A percentile compares a stretch with the other conserved stretches of the same genome.
phyloP scores from a whole-genome alignment of 2,329 filamentous ascomycete species.

The Penicillium sp. region DNA sequence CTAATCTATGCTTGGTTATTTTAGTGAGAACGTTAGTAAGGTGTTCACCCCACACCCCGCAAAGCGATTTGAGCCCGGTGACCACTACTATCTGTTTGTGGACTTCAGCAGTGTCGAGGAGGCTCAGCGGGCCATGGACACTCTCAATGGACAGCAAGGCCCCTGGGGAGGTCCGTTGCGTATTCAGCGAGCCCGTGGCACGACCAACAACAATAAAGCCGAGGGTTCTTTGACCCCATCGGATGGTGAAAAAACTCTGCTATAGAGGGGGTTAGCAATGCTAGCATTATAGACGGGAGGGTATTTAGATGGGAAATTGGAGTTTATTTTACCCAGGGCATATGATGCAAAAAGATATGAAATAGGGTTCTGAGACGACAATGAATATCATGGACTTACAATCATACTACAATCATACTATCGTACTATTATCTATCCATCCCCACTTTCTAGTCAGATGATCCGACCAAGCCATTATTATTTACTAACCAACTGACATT shows the following conservation, averaged over 20 bases:
- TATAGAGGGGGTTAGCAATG: background rate
- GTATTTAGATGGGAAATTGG: background rate
- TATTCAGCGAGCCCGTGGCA: slow-evolving; percentile 46
- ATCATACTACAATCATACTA: background rate
- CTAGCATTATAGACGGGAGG: background rate
- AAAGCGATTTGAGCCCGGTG: slow-evolving; percentile 56
- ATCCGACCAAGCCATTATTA: no score
- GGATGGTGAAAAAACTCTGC: background rate
- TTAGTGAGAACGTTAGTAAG: slow-evolving; percentile 53
- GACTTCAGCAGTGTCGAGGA: slow-evolving; percentile 62
- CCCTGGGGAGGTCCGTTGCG: slow-evolving; percentile 47
- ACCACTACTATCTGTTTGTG: slow-evolving; percentile 69
- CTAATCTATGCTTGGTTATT: slow-evolving; percentile 5
- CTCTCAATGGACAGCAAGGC: slow-evolving; percentile 46
- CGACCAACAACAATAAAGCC: slow-evolving; percentile 13
- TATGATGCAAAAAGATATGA: slow-evolving; percentile 2
- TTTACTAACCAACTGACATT: no score
- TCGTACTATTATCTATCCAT: background rate
- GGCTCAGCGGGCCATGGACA: slow-evolving; percentile 55
- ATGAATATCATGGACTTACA: background rate
- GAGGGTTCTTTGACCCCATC: background rate
- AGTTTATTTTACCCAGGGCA: slow-evolving; percentile 1
- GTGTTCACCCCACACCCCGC: slow-evolving; percentile 62
- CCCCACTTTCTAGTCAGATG: no score
- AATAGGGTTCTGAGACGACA: background rate